Evolutionary conservation across 2,329 filamentous ascomycete species (phyloP), one percentile per base, ranked within the genome.

Genomic region (Sclerotinia trifoliorum): DNA sequence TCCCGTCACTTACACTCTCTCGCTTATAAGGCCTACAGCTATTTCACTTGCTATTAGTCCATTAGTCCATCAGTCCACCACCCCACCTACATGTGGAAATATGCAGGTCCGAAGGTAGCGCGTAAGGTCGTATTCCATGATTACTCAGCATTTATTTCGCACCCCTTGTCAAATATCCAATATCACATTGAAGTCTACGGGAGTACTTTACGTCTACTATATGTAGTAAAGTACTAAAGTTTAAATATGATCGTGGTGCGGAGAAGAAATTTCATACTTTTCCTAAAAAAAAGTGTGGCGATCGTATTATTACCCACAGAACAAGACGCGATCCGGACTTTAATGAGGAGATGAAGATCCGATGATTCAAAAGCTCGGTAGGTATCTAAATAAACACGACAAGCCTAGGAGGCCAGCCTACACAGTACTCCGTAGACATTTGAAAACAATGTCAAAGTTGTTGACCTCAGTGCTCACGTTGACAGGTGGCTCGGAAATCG

Each of bases 81-180:
- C 5, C 21, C 21, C 46, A 62, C 5, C 21, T 21, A 26, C 32
- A 51, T 49, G 15, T 51, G 15, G 39, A 62, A 5, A 13, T 26
- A 49, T 19, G 58, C 58, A 62, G 58, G 46, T 62, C 58, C 58
- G 32, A 49, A 49, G 42, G 21, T 24, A 24, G 58, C 44, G 46
- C 58, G 46, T 51, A 62, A 42, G 55, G 55, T 42, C 32, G 55
- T 57, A 57, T 26, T 26, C n/a, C 26, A 62, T 62, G 44, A 49
- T 62, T n/a, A 35, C 11, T 62, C 58, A 49, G 49, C 29, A 39
- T 19, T 24, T 39, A 35, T 49, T 32, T 49, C 21, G 8, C 21
- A 61, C 4, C 26, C 58, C 44, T 15, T 61, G 29, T 49, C 10
- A 13, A 51, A 62, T 51, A 51, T 62, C 29, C 58, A 62, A 24